phyloP scores from a whole-genome alignment of 2,329 filamentous ascomycete genomes.

The Hymenotorrendiella dingleyae region DNA sequence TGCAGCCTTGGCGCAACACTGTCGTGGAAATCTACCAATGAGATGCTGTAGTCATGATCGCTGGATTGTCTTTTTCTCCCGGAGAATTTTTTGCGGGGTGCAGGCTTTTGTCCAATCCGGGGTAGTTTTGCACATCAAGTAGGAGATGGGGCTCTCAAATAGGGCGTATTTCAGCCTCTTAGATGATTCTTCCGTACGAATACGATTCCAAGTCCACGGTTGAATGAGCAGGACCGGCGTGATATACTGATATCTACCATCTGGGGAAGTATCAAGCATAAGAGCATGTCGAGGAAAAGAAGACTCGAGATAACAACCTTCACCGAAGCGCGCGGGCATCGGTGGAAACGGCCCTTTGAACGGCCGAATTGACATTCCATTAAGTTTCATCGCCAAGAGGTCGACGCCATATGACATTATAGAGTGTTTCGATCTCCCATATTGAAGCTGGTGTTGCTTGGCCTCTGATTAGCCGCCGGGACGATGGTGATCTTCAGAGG shows the following conservation, averaged over 20 bases:
- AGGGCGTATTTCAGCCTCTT: too few species aligned
- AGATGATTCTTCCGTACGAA: too few species aligned
- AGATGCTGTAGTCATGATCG: neutral
- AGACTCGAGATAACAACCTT: neutral
- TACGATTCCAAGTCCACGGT: too few species aligned
- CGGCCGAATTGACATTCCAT: neutral
- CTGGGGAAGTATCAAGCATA: neutral
- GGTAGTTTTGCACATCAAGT: neutral
- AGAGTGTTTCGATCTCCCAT: neutral
- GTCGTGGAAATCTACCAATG: neutral
- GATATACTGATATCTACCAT: neutral
- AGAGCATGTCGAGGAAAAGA: neutral
- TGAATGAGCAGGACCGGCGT: too few species aligned
- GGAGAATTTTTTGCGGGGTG: constrained; percentile 1
- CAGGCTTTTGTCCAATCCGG: neutral
- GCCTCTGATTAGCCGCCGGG: constrained; percentile 1
- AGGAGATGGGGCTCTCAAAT: neutral
- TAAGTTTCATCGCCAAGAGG: neutral
- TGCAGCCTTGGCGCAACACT: neutral
- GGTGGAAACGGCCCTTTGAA: neutral
- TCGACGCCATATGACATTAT: neutral
- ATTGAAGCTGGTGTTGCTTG: neutral
- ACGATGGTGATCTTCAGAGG: neutral
- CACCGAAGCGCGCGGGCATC: too few species aligned
- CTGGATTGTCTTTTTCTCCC: neutral